Percentiles rank a stretch among this genome's conserved stretches.
phyloP scores from a whole-genome alignment of 1,284 basidiomycete genomes.

The Melampsora americana region DNA sequence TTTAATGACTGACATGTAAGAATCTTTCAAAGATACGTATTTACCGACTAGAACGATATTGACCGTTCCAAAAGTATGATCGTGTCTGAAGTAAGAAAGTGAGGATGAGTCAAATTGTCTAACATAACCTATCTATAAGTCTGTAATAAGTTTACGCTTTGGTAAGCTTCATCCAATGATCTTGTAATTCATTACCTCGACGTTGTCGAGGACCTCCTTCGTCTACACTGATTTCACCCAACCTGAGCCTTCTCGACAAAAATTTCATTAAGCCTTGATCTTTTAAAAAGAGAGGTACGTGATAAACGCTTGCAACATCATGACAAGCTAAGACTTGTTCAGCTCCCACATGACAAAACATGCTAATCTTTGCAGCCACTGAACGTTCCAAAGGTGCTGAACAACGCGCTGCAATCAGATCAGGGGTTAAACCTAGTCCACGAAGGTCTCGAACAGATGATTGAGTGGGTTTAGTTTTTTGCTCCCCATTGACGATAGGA shows the following conservation, averaged over 20 bases:
- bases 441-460: slow-evolving; percentile 92
- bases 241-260: slow-evolving; percentile 74
- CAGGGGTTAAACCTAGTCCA: slow-evolving; percentile 86
- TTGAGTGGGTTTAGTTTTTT: slow-evolving; percentile 99
- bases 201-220: slow-evolving; percentile 59
- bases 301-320: slow-evolving; percentile 94
- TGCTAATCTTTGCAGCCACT: slow-evolving; percentile 93
- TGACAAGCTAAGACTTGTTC: slow-evolving; percentile 96
- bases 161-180: slow-evolving; percentile 80
- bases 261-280: slow-evolving; percentile 87
- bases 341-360: slow-evolving; percentile 95
- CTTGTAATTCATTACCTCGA: slow-evolving; percentile 66
- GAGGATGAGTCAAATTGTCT: background rate
- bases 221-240: slow-evolving; percentile 63
- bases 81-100: slow-evolving; percentile 28
- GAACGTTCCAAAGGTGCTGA: slow-evolving; percentile 67
- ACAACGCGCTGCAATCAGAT: slow-evolving; percentile 91
- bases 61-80: slow-evolving; percentile 70
- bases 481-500: slow-evolving; percentile 95
- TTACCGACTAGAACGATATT: slow-evolving; percentile 93
- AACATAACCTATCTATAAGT: background rate
- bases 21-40: slow-evolving; percentile 95
- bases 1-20: slow-evolving; percentile 98
- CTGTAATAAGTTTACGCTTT: slow-evolving; percentile 59
- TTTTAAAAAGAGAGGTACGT: slow-evolving; percentile 87